A percentile compares a stretch with the other conserved stretches of the same genome.
These are phyloP conservation scores for Dendrobium chrysotoxum DNA, from an alignment of 106 monocot species.

Conservation along the genomic window DNA sequence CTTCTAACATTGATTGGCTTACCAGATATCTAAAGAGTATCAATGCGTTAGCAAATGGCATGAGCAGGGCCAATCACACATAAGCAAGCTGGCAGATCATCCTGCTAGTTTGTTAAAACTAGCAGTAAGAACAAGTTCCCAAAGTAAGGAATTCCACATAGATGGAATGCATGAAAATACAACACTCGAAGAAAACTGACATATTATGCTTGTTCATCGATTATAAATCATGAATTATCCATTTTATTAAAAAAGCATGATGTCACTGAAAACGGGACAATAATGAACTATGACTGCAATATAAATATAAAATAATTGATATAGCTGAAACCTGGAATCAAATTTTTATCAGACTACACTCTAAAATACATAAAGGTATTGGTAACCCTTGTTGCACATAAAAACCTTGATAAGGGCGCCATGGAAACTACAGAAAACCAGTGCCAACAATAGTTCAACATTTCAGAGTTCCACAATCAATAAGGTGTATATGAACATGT, in stretches of 20 bases:
- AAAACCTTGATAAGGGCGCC: background rate
- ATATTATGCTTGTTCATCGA: background rate
- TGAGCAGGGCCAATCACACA: background rate
- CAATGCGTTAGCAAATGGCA: background rate
- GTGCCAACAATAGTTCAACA: background rate
- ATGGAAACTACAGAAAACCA: background rate
- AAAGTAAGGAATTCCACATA: background rate
- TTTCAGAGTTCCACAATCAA: background rate
- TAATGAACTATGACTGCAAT: background rate
- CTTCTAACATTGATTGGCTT: slow-evolving; percentile 34
- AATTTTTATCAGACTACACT: background rate
- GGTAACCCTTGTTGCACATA: background rate
- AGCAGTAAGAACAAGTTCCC: background rate
- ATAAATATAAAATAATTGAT: background rate
- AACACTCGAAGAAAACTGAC: background rate
- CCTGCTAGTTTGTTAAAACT: background rate
- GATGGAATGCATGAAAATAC: background rate
- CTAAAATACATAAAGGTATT: background rate
- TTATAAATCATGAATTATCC: background rate
- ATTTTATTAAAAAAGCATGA: background rate
- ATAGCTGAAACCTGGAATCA: background rate
- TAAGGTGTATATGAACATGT: background rate
- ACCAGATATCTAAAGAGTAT: slow-evolving; percentile 55
- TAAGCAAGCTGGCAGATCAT: background rate
- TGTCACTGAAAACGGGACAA: background rate